Conservation (phyloP, 2,329 filamentous ascomycete genomes). For the Sarocladiaceae sp. region DNA sequence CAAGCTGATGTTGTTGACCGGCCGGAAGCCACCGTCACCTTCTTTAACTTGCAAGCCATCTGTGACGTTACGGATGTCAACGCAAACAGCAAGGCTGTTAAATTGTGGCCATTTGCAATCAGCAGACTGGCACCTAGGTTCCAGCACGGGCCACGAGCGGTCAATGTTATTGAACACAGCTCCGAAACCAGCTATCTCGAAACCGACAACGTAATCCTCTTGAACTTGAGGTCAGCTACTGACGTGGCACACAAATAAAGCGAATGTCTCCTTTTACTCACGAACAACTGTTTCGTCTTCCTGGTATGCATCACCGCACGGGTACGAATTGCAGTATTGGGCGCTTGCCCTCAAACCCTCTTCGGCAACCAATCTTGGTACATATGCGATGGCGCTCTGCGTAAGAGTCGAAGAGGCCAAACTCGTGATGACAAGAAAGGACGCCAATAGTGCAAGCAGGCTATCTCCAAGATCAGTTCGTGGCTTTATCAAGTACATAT, state of each 20-base stretch:
- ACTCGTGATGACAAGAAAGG: constrained; percentile 12
- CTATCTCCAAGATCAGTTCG: background rate
- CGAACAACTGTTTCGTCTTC: background rate
- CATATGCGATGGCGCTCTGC: constrained; percentile 14
- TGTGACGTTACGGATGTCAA: constrained; percentile 10
- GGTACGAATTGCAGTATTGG: background rate
- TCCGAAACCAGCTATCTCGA: constrained; percentile 5
- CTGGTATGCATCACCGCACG: background rate
- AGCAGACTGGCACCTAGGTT: constrained; percentile 8
- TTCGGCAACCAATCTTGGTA: background rate
- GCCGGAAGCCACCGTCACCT: background rate
- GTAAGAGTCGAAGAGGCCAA: constrained; percentile 14
- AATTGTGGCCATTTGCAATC: constrained; percentile 10
- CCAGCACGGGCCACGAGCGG: background rate
- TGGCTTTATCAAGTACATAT: background rate
- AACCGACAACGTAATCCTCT: background rate
- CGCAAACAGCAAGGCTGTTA: constrained; percentile 10
- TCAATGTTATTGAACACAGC: constrained; percentile 6
- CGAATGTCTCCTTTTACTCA: too few species aligned
- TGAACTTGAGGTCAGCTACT: too few species aligned
- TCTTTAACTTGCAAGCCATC: background rate
- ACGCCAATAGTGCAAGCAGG: constrained; percentile 5
- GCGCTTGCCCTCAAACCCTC: background rate
- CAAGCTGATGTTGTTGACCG: background rate
- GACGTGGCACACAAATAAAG: too few species aligned